phyloP scores from a whole-genome alignment of 139 green algal species.

The Chlamydomonas incerta region DNA sequence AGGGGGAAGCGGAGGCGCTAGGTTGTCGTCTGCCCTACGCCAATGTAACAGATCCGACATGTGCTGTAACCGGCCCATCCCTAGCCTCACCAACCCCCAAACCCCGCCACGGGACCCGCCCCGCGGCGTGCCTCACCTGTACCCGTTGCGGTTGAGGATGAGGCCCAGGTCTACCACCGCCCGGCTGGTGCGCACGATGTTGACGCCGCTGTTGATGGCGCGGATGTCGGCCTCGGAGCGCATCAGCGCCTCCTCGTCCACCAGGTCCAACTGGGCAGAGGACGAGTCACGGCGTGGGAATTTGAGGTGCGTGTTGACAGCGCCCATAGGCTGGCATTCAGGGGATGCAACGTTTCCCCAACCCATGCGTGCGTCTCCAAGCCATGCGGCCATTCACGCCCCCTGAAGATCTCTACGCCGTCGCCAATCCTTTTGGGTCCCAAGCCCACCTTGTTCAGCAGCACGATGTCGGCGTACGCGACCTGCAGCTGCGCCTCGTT shows the following conservation, averaged over 20 bases:
- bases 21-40: too few relatives aligned
- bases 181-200: constrained; percentile 68
- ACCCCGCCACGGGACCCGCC: not conserved
- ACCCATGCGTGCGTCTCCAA: too few relatives aligned
- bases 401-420: too few relatives aligned
- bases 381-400: too few relatives aligned
- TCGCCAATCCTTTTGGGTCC: too few relatives aligned
- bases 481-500: constrained; percentile 91
- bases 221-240: constrained; percentile 61
- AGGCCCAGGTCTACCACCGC: constrained; percentile 73
- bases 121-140: not conserved
- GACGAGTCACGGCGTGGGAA: too few relatives aligned
- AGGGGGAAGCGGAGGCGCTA: not conserved
- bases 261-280: constrained; percentile 79
- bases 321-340: too few relatives aligned
- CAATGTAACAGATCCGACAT: too few relatives aligned
- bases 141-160: constrained; percentile 72
- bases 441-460: constrained; percentile 60
- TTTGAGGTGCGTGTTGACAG: too few relatives aligned
- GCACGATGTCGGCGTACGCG: constrained; percentile 87
- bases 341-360: too few relatives aligned
- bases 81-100: too few relatives aligned
- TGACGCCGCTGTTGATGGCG: constrained; percentile 77
- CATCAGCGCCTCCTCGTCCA: constrained; percentile 57
- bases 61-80: too few relatives aligned